Evolutionary conservation across 768 basidiomycete genomes (phyloP).

Genomic region (Rhizopogon vinicolor): DNA sequence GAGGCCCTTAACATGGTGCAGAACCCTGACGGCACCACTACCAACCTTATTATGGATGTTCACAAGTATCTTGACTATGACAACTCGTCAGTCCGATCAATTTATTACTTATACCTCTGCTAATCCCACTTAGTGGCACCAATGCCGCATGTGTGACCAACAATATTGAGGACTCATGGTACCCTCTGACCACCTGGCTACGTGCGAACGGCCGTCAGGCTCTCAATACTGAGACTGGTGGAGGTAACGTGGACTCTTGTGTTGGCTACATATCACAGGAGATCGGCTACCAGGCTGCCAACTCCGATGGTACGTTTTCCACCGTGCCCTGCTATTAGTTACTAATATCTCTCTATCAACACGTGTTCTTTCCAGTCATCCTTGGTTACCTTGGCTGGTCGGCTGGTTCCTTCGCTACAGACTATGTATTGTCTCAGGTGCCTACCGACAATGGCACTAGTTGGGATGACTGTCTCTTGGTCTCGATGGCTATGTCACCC

Average conservation of each 20-base stretch:
- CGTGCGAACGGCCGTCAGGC: slow-evolving; percentile 47
- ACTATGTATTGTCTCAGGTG: slow-evolving; percentile 30
- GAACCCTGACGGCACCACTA: slow-evolving; percentile 41
- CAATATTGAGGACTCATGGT: slow-evolving; percentile 45
- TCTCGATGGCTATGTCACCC: slow-evolving; percentile 30
- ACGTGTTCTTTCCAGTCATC: slow-evolving; percentile 28
- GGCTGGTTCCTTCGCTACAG: slow-evolving; percentile 48
- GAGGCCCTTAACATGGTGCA: slow-evolving; percentile 39
- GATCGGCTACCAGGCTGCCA: slow-evolving; percentile 39
- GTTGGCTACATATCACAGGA: slow-evolving; percentile 40
- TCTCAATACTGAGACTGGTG: slow-evolving; percentile 58
- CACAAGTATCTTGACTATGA: slow-evolving; percentile 61
- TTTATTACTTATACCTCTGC: not conserved
- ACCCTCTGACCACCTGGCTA: slow-evolving; percentile 44
- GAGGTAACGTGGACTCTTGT: slow-evolving; percentile 48
- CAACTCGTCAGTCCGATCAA: slow-evolving; percentile 35
- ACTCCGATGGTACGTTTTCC: slow-evolving; percentile 40
- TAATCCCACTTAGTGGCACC: slow-evolving; percentile 27
- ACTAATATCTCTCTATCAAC: not conserved
- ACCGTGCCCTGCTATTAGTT: not conserved
- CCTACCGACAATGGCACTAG: slow-evolving; percentile 24
- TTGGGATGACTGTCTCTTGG: slow-evolving; percentile 31
- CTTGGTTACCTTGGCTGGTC: slow-evolving; percentile 56
- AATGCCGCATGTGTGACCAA: slow-evolving; percentile 47
- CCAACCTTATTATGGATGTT: slow-evolving; percentile 53